These are phyloP conservation scores for Hysterium pulicare DNA, from an alignment of 2,329 filamentous ascomycete species.

Conservation along the genomic window DNA sequence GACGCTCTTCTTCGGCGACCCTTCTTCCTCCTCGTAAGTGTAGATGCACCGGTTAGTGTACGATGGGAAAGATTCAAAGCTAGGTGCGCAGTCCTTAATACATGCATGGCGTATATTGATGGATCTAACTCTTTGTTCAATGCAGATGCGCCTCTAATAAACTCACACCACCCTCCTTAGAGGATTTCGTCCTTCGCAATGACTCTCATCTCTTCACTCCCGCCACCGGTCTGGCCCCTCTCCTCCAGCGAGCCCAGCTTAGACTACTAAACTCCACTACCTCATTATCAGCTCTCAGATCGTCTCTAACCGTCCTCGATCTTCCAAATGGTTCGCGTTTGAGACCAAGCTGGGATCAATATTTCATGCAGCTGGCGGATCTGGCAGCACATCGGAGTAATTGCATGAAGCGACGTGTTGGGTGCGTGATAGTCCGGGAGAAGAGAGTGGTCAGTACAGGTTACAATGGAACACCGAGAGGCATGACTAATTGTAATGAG, in stretches of 20 bases:
- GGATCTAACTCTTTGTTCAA: not conserved
- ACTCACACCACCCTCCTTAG: slow-evolving; percentile 51
- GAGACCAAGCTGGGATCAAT: slow-evolving; percentile 89
- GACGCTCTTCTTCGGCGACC: slow-evolving; percentile 75
- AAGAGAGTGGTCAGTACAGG: slow-evolving; percentile 89
- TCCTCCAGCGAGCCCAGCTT: slow-evolving; percentile 78
- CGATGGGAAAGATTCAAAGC: slow-evolving; percentile 76
- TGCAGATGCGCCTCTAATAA: slow-evolving; percentile 49
- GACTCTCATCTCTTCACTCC: slow-evolving; percentile 75
- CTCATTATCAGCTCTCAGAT: slow-evolving; percentile 67
- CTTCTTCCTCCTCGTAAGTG: slow-evolving; percentile 88
- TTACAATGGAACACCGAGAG: slow-evolving; percentile 95
- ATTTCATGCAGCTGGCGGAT: slow-evolving; percentile 96
- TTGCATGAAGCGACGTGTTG: slow-evolving; percentile 97
- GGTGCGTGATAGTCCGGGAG: slow-evolving; percentile 85
- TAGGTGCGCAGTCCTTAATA: slow-evolving; percentile 35
- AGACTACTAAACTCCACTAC: slow-evolving; percentile 82
- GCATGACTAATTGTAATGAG: slow-evolving; percentile 84
- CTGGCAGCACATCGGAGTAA: slow-evolving; percentile 88
- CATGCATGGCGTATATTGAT: not conserved
- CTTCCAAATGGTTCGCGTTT: slow-evolving; percentile 75
- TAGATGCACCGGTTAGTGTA: slow-evolving; percentile 82
- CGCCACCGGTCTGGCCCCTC: slow-evolving; percentile 62
- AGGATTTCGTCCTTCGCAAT: slow-evolving; percentile 59
- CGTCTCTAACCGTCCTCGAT: slow-evolving; percentile 69